Evolutionary conservation across 768 basidiomycete species (phyloP), one percentile per base, ranked within the genome.

Genomic region (Pleurotus sapidus): DNA sequence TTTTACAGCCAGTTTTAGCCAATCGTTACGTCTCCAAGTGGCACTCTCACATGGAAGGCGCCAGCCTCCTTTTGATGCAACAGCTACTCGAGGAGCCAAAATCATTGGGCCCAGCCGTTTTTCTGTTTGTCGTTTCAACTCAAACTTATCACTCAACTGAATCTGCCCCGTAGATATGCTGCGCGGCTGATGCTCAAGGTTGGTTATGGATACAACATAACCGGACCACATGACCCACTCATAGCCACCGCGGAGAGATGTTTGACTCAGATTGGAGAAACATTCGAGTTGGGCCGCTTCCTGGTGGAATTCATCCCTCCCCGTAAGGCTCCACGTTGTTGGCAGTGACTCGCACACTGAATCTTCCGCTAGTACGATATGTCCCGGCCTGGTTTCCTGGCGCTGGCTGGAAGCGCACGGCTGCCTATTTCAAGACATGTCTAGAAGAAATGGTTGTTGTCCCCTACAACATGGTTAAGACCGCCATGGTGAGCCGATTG

Each of bases 281-380:
- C 34, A 15, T 12, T 53, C 7, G 46, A 49, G 18, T n/a, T 25
- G 9, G 20, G 24, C 5, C 8, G 20, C 9, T 60, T 66, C 48
- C 51, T 72, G 1, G 71, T 72, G 2, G 68, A 66, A 58, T 55
- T 25, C 54, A 43, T 17, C 24, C 37, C n/a, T 51, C 30, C 8
- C n/a, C 47, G 20, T 49, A 30, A 49, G 47, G 18, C 18, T 12
- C 20, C 24, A 14, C 18, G 18, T 43, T 43, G 14, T 43, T 15
- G 18, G 42, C 42, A 1, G 42, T 12, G 42, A 15, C 42, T 43
- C 42, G 1, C 4, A 4, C 42, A 6, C n/a, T 43, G 18, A n/a
- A n/a, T 12, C 42, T n/a, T 30, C 27, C 27, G 27, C 27, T 43
- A 49, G 20, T 49, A 23, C 14, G 27, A 24, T 49, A 49, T 23